Evolutionary conservation across 208 protist genomes (phyloP).

Genomic region (Trichomonas vaginalis): DNA sequence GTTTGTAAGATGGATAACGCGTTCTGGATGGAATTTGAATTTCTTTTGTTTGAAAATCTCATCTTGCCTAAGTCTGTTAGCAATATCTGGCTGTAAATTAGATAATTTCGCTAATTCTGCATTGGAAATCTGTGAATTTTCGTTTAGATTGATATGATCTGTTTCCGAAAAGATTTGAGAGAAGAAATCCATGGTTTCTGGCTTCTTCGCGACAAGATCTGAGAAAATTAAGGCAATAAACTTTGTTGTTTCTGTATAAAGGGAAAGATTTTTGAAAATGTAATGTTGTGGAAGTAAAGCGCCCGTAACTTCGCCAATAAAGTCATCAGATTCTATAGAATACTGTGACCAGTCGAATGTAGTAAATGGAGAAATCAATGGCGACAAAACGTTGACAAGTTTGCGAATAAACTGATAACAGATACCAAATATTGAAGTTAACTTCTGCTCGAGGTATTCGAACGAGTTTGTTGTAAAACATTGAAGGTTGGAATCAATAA

Average conservation of each 20-base stretch:
- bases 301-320: background rate
- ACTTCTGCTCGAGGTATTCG: background rate
- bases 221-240: background rate
- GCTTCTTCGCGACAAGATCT: background rate
- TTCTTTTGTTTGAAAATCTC: background rate
- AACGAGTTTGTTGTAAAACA: background rate
- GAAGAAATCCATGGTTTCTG: background rate
- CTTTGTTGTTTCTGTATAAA: background rate
- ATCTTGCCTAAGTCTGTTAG: background rate
- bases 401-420: background rate
- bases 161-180: background rate
- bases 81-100: background rate
- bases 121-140: background rate
- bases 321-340: background rate
- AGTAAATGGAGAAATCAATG: background rate
- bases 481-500: background rate
- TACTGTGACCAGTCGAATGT: background rate
- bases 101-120: background rate
- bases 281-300: background rate
- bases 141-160: background rate
- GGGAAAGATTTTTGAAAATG: background rate
- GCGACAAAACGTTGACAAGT: background rate
- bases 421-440: background rate
- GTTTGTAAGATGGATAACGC: background rate
- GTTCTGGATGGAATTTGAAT: background rate